Evolutionary conservation across 2,329 filamentous ascomycete species (phyloP).

Genomic region (Pseudocercospora cruenta): DNA sequence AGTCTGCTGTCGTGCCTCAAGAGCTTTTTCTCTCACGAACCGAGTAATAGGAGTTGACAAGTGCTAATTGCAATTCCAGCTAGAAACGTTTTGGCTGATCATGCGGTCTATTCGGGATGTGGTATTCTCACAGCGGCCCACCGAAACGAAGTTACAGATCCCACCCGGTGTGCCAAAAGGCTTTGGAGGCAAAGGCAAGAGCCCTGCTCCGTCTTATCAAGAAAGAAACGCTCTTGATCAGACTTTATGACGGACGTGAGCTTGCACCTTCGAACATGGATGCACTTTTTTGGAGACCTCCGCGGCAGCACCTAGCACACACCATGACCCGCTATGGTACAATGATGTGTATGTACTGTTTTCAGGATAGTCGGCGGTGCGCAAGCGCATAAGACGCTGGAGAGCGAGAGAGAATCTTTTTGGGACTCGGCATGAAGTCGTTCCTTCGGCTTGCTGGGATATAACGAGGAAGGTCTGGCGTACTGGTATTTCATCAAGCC

Average conservation of each 20-base stretch:
- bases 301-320: too few relatives aligned
- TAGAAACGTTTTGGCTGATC: constrained; percentile 28
- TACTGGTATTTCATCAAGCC: not conserved
- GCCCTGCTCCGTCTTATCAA: not conserved
- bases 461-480: not conserved
- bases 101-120: constrained; percentile 28
- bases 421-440: too few relatives aligned
- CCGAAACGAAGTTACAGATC: constrained; percentile 24
- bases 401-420: too few relatives aligned
- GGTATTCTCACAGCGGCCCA: constrained; percentile 25
- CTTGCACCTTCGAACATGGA: not conserved
- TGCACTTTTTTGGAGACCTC: too few relatives aligned
- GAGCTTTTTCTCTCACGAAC: not conserved
- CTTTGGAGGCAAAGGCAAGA: not conserved
- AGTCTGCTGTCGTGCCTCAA: not conserved
- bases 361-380: too few relatives aligned
- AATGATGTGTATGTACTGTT: too few relatives aligned
- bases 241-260: not conserved
- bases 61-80: constrained; percentile 10
- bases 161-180: constrained; percentile 20
- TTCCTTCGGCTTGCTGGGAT: too few relatives aligned
- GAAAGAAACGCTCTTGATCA: not conserved
- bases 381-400: too few relatives aligned
- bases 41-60: not conserved
- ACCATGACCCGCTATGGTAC: too few relatives aligned